phyloP scores from a whole-genome alignment of 1,284 basidiomycete genomes.

The Psilocybe mexicana region DNA sequence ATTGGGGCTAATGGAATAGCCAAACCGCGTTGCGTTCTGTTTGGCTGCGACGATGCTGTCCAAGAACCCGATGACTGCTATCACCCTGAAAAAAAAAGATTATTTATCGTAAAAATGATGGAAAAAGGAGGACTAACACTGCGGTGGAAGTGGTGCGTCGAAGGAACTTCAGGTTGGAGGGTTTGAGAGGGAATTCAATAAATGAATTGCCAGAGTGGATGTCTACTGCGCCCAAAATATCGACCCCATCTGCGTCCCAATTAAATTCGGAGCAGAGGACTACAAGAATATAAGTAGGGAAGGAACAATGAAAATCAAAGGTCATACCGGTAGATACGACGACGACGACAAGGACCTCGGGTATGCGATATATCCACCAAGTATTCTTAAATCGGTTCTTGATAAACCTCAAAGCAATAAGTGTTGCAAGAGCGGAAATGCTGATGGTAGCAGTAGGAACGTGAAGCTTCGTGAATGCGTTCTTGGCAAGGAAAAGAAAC shows the following conservation, averaged over 20 bases:
- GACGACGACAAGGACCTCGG: conserved; percentile 78
- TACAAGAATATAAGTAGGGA: conserved; percentile 31
- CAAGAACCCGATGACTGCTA: conserved; percentile 75
- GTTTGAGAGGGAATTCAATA: conserved; percentile 66
- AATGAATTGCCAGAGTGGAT: conserved; percentile 61
- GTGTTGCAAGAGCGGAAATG: conserved; percentile 60
- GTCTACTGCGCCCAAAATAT: conserved; percentile 78
- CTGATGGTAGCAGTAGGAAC: conserved; percentile 72
- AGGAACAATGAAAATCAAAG: neutral
- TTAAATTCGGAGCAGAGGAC: conserved; percentile 69
- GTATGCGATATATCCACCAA: conserved; percentile 75
- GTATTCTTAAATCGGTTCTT: conserved; percentile 56
- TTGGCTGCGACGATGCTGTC: conserved; percentile 88
- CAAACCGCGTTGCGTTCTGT: conserved; percentile 81
- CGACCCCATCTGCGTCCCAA: conserved; percentile 81
- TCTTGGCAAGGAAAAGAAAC: conserved; percentile 70
- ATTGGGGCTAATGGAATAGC: conserved; percentile 89
- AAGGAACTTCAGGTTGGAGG: conserved; percentile 62
- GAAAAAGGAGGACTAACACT: conserved; percentile 48
- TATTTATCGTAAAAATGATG: neutral
- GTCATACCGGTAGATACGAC: conserved; percentile 75
- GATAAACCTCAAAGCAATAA: conserved; percentile 61
- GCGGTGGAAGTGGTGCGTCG: conserved; percentile 78
- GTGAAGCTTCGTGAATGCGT: conserved; percentile 62
- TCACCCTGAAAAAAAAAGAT: conserved; percentile 46